Evolutionary conservation across 257 asterid species (phyloP), one percentile per base, ranked within the genome.

Genomic region (Agastache rugosa): DNA sequence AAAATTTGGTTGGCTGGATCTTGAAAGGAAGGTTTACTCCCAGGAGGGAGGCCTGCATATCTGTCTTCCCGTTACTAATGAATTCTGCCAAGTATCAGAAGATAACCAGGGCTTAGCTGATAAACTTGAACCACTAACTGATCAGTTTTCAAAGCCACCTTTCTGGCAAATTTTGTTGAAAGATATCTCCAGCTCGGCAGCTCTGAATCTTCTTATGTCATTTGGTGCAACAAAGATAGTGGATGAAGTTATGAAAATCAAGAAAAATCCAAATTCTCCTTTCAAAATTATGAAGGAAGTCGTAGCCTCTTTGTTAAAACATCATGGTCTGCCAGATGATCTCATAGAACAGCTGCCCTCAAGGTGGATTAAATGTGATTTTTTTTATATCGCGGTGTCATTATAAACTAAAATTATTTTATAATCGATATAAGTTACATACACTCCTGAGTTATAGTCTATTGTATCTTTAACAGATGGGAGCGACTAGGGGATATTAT

Each of bases 1-100:
- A 81, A 91, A 82, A 11, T 81, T 90, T 72, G 93, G 96, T 66
- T 95, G 99, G 98, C 84, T 95, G 79, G 99, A 92, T 87, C 87
- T 87, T 31, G 86, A 79, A 64, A 90, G 98, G 86, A 89, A 92
- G 83, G 98, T 85, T 64, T 87, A 85, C 80, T 78, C 92, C 51
- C 82, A 75, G 81, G 94, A 83, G 67, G 87, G 77, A 54, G 97
- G 91, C 63, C 50, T 53, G 78, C 79, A 79, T 74, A 88, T 95
- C 42, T 90, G 95, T 82, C 87, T 95, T 75, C 99, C 99, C 37
- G 85, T 95, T 48, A 82, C 87, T 8, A 85, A 83, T 73, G 67
- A 74, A 6, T 89, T 92, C 80, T 75, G 91, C 78, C 27, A 65
- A 23, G 12, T 87, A 74, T 89, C 80, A 14, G 85, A 78, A 35